Evolutionary conservation across 805 yeast species (phyloP), one percentile per base, ranked within the genome.

Genomic region (Metschnikowia baotianmanensis): DNA sequence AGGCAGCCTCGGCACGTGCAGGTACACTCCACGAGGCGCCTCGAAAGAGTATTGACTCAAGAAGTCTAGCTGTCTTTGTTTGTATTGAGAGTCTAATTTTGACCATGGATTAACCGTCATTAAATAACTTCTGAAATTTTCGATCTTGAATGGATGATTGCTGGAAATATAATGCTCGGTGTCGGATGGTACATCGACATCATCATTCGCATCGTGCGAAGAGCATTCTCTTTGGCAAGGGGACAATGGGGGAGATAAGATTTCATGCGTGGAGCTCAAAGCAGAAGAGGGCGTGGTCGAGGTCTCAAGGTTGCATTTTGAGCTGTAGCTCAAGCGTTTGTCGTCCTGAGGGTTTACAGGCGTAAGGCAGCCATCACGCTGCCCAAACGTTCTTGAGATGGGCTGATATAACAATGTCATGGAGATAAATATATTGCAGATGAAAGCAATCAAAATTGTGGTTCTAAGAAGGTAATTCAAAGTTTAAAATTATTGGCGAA

Each of bases 51-150:
- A 81, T 50, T 77, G 77, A 42, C 69, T 69, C 43, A 81, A 63
- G 49, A 80, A 81, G n/a, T 56, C 57, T 40, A 77, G 50, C 45
- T 79, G 83, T 34, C 65, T 62, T 35, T 56, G 59, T 54, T 76
- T 78, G 60, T 68, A 80, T 34, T 66, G 65, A 26, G 70, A 63
- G 5, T 57, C 63, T 41, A 76, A 53, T 31, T 67, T 67, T 8
- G 58, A 47, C 77, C 80, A 78, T 5, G 85, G 78, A 50, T 72
- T 69, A 42, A 82, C 65, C 26, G 67, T 71, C 46, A 81, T 59
- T 29, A 69, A 64, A 47, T 71, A 70, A 30, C 73, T 65, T 37
- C 67, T 65, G 49, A 62, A 65, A 49, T 72, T 67, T 41, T 76
- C 77, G 33, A 78, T 48, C 40, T 78, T 80, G 59, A 75, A 78